A percentile compares a stretch with the other conserved stretches of the same genome.
Conservation (phyloP, 2,329 filamentous ascomycete genomes). For the Colletotrichum orbiculare region DNA sequence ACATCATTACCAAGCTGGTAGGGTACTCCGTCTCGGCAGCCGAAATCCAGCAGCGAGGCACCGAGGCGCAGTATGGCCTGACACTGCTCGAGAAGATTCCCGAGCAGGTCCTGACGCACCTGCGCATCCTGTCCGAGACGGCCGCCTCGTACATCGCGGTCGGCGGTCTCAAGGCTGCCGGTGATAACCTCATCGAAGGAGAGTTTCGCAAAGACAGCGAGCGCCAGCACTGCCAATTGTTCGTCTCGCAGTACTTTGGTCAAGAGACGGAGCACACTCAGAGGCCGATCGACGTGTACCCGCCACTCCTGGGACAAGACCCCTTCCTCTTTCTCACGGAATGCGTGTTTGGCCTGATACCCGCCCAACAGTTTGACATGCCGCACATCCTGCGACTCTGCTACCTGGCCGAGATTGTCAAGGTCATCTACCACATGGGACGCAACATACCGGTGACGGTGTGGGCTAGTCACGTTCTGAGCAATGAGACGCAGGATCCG, state of each 20-base stretch:
- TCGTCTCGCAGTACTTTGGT: slow-evolving; percentile 68
- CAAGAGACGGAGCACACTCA: slow-evolving; percentile 53
- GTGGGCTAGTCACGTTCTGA: slow-evolving; percentile 60
- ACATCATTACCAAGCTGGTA: slow-evolving; percentile 73
- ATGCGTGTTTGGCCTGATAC: slow-evolving; percentile 75
- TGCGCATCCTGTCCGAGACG: slow-evolving; percentile 90
- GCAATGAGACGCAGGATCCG: slow-evolving; percentile 55
- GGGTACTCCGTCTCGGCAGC: slow-evolving; percentile 88
- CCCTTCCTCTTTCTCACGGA: slow-evolving; percentile 86
- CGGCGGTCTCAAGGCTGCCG: slow-evolving; percentile 72
- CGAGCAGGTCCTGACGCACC: slow-evolving; percentile 84
- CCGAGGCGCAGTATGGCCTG: slow-evolving; percentile 77
- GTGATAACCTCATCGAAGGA: slow-evolving; percentile 69
- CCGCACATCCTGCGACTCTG: slow-evolving; percentile 85
- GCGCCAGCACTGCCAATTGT: slow-evolving; percentile 80
- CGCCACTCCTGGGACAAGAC: slow-evolving; percentile 75
- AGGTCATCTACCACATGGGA: slow-evolving; percentile 73
- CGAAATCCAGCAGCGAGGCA: slow-evolving; percentile 91
- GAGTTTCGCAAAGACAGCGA: slow-evolving; percentile 77
- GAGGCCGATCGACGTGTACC: slow-evolving; percentile 57
- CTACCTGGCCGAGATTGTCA: slow-evolving; percentile 91
- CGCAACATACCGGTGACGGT: slow-evolving; percentile 62
- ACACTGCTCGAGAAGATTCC: slow-evolving; percentile 87
- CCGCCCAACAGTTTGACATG: slow-evolving; percentile 77
- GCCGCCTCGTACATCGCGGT: slow-evolving; percentile 85